Base-by-base conservation (phyloP, 2,329 filamentous ascomycete genomes). In the Blastomyces gilchristii region DNA sequence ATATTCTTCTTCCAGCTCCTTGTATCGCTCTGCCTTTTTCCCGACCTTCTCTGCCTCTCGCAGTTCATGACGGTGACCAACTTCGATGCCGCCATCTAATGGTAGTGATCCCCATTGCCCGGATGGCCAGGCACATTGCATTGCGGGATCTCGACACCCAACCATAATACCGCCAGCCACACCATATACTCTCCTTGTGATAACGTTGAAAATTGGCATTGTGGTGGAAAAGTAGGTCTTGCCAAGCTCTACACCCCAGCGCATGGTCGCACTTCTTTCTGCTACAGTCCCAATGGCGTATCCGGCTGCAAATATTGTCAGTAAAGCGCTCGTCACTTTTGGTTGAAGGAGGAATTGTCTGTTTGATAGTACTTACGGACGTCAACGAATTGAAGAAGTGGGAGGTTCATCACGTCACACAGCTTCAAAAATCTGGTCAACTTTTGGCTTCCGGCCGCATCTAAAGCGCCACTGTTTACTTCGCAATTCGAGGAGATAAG, bases 91-190 rank as follows among this genome's bases (percentile, higher is more conserved):
- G 1, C 85, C 85, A 62, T 85, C 83, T 0, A 87, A 74, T 0
- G 85, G 85, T 5, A 87, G 70, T 14, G 80, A 84, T 0, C 84
- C 84, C 83, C 84, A 87, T 66, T 84, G 78, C 0, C 85, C 84
- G 45, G 79, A 83, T 0, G 85, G 85, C 85, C 85, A 87, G 6
- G 83, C 83, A 14, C 87, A 79, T 56, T 84, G 79, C 77, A 83
- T 82, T 39, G 82, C 76, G 0, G 85, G 85, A 62, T 87, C 82
- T 18, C 85, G 79, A 61, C 80, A 83, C 54, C 85, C 84, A 0
- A 86, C 74, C 84, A 87, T 87, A 18, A 87, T 75, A 0, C 83
- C 85, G 0, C 85, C 85, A 1, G 85, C 85, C 0, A 87, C 85
- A 3, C 85, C 85, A 67, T 84, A 87, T 0, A 80, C 82, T 58